These are phyloP conservation scores for Gastrolobium villosum DNA, from an alignment of 306 rosid species.

Conservation along the genomic window DNA sequence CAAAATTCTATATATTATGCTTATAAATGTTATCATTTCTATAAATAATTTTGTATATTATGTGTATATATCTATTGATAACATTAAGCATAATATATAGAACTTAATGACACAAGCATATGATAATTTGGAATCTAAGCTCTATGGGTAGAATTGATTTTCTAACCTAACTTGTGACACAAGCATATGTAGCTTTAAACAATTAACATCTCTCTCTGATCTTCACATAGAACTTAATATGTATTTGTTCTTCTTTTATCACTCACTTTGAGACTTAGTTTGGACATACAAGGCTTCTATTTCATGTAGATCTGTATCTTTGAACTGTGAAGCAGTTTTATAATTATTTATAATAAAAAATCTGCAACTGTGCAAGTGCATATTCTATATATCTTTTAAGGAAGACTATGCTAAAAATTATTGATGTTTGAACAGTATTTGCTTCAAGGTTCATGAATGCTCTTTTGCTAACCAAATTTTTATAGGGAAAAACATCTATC, in stretches of 20 bases:
- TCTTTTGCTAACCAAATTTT: not conserved
- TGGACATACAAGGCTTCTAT: not conserved
- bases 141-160: not conserved
- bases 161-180: not conserved
- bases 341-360: not conserved
- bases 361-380: not conserved
- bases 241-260: not conserved
- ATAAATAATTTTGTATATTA: not conserved
- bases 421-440: not conserved
- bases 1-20: not conserved
- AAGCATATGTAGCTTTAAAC: not conserved
- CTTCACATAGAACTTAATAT: not conserved
- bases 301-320: not conserved
- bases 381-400: not conserved
- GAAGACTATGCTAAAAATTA: slow-evolving; percentile 42
- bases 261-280: not conserved
- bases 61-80: too few species aligned
- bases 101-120: too few species aligned
- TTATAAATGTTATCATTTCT: not conserved
- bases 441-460: not conserved
- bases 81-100: too few species aligned
- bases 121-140: not conserved
- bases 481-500: too few species aligned
- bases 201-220: not conserved
- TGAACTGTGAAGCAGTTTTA: not conserved